A percentile compares a stretch with the other conserved stretches of the same genome.
These are phyloP conservation scores for Stemphylium vesicarium DNA, from an alignment of 2,329 filamentous ascomycete genomes.

Conservation along the genomic window DNA sequence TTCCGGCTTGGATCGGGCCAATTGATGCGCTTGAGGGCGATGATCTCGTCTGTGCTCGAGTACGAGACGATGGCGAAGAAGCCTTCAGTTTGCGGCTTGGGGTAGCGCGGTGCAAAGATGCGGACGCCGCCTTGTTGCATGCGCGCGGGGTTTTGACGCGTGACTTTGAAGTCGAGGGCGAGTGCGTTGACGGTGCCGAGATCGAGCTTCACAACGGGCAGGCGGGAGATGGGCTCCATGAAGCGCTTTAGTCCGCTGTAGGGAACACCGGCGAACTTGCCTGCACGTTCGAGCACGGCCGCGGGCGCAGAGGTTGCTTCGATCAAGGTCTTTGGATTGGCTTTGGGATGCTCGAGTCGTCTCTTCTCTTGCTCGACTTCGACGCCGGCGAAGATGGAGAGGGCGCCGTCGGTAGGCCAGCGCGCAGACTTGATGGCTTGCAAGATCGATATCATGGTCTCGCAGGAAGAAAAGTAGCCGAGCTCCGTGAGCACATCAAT, in stretches of 20 bases:
- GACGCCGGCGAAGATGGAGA: constrained; percentile 81
- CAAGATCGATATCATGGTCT: constrained; percentile 82
- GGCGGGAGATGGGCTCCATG: constrained; percentile 64
- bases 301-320: constrained; percentile 42
- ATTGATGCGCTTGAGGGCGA: constrained; percentile 84
- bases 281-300: constrained; percentile 45
- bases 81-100: constrained; percentile 92
- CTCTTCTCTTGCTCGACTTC: constrained; percentile 53
- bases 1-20: constrained; percentile 61
- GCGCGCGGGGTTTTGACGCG: constrained; percentile 66
- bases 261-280: constrained; percentile 60
- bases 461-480: constrained; percentile 77
- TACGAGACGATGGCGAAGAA: constrained; percentile 85
- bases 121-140: constrained; percentile 61
- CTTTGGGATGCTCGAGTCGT: constrained; percentile 51
- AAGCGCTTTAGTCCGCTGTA: constrained; percentile 56
- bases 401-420: constrained; percentile 83
- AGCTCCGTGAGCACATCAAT: constrained; percentile 93
- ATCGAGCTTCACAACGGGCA: constrained; percentile 73
- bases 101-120: constrained; percentile 87
- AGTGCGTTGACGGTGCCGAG: constrained; percentile 67
- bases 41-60: constrained; percentile 71
- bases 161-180: constrained; percentile 68
- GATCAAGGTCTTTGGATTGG: constrained; percentile 44
- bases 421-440: constrained; percentile 92